A percentile compares a stretch with the other conserved stretches of the same genome.
phyloP scores from a whole-genome alignment of 2,329 filamentous ascomycete genomes.

The Neofusicoccum laricinum region DNA sequence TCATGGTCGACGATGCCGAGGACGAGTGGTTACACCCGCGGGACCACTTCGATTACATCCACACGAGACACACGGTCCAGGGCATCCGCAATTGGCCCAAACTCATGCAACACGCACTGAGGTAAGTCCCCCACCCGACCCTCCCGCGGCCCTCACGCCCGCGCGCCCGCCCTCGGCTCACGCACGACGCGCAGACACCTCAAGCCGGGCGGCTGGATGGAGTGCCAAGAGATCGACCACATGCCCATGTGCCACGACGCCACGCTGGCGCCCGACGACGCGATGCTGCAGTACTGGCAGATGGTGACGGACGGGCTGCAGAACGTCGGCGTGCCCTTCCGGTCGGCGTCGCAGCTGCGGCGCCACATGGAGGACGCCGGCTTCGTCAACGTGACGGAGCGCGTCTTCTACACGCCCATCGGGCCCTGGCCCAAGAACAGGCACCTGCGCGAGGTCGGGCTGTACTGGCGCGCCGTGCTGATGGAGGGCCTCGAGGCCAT shows the following conservation, averaged over 20 bases:
- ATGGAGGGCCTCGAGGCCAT: constrained; percentile 23
- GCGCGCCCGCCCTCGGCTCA: not conserved
- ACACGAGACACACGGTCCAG: constrained; percentile 53
- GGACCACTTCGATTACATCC: constrained; percentile 60
- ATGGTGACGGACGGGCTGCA: constrained; percentile 46
- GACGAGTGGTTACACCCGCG: constrained; percentile 53
- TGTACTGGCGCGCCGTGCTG: constrained; percentile 22
- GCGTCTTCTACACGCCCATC: constrained; percentile 52
- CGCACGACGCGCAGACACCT: constrained; percentile 41
- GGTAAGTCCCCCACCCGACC: constrained; percentile 33
- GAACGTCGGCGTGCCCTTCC: constrained; percentile 44
- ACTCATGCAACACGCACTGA: constrained; percentile 40
- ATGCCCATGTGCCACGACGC: constrained; percentile 45
- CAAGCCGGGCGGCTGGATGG: constrained; percentile 55
- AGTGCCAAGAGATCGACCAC: constrained; percentile 55
- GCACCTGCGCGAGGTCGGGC: constrained; percentile 21
- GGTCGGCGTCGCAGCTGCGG: constrained; percentile 29
- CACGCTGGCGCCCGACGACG: constrained; percentile 39
- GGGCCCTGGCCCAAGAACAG: constrained; percentile 52
- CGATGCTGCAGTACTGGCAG: constrained; percentile 48
- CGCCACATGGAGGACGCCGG: constrained; percentile 50
- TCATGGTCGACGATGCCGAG: constrained; percentile 59
- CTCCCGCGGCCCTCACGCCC: not conserved
- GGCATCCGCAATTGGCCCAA: constrained; percentile 51
- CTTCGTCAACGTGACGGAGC: constrained; percentile 52